Conservation (phyloP, 129 eudicot genomes). For the Deinandra increscens region DNA sequence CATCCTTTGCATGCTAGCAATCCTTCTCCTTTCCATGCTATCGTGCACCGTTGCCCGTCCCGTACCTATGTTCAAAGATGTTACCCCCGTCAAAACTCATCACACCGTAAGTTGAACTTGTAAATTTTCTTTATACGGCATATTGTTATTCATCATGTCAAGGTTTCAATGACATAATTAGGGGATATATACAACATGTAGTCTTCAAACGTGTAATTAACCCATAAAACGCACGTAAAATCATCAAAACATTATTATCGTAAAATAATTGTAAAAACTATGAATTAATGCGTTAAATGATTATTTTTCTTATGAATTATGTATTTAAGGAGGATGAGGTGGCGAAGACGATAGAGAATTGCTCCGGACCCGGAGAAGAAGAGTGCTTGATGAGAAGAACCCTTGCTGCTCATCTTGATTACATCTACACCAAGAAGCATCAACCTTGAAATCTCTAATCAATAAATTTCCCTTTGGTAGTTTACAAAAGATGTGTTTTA, state of each 20-base stretch:
- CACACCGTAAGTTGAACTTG: slow-evolving; percentile 24
- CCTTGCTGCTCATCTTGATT: slow-evolving; percentile 60
- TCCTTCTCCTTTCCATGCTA: slow-evolving; percentile 41
- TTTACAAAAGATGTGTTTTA: slow-evolving; percentile 5
- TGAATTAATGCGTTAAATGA: not conserved
- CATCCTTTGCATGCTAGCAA: slow-evolving; percentile 51
- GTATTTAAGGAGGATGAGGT: slow-evolving; percentile 36
- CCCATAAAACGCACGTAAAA: not conserved
- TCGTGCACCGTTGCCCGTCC: slow-evolving; percentile 44
- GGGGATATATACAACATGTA: not conserved
- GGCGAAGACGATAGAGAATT: slow-evolving; percentile 38
- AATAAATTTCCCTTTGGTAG: not conserved
- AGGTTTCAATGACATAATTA: not conserved
- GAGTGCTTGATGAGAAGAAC: slow-evolving; percentile 78
- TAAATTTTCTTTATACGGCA: not conserved
- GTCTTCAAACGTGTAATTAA: not conserved
- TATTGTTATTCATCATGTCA: not conserved
- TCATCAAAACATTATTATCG: not conserved
- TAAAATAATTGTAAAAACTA: not conserved
- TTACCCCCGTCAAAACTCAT: slow-evolving; percentile 50
- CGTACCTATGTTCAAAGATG: slow-evolving; percentile 42
- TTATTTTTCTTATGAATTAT: slow-evolving; percentile 6
- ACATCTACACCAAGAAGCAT: slow-evolving; percentile 60
- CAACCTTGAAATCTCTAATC: slow-evolving; percentile 34
- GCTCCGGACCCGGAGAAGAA: slow-evolving; percentile 58